phyloP scores from a whole-genome alignment of 805 yeast species.

The Candida morakotiae region DNA sequence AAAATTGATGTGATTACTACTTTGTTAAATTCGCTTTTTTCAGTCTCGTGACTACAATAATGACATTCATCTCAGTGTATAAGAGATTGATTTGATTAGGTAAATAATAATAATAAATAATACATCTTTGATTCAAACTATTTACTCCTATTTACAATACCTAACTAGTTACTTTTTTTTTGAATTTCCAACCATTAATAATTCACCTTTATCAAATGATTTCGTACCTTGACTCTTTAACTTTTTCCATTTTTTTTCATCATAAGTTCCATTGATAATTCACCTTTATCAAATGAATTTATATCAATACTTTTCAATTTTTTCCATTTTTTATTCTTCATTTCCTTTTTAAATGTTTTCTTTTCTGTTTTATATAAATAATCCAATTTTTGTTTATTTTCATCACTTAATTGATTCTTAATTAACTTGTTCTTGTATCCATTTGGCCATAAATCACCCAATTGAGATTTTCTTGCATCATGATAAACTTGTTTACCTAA shows the following conservation, averaged over 20 bases:
- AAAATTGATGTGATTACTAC: no score
- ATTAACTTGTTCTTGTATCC: constrained; percentile 32
- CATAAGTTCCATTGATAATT: constrained; percentile 21
- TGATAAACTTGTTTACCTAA: constrained; percentile 71
- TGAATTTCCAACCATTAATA: constrained; percentile 28
- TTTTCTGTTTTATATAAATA: constrained; percentile 32
- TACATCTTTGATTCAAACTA: no score
- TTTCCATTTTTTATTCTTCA: constrained; percentile 30
- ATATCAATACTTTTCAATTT: constrained; percentile 21
- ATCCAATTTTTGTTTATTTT: constrained; percentile 29
- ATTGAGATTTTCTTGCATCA: constrained; percentile 82
- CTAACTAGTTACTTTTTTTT: no score
- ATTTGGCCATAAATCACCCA: constrained; percentile 83
- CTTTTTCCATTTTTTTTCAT: constrained; percentile 32
- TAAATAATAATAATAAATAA: no score
- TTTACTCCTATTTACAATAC: not conserved
- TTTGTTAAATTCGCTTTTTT: no score
- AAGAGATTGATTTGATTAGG: no score
- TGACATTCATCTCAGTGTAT: no score
- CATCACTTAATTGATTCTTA: constrained; percentile 26
- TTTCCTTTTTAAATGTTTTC: constrained; percentile 35
- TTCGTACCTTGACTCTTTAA: constrained; percentile 17
- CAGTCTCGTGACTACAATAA: no score
- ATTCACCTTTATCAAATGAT: constrained; percentile 24
- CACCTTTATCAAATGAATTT: constrained; percentile 24